Evolutionary conservation across 306 rosid species (phyloP).

Genomic region (Pachyrhizus erosus): DNA sequence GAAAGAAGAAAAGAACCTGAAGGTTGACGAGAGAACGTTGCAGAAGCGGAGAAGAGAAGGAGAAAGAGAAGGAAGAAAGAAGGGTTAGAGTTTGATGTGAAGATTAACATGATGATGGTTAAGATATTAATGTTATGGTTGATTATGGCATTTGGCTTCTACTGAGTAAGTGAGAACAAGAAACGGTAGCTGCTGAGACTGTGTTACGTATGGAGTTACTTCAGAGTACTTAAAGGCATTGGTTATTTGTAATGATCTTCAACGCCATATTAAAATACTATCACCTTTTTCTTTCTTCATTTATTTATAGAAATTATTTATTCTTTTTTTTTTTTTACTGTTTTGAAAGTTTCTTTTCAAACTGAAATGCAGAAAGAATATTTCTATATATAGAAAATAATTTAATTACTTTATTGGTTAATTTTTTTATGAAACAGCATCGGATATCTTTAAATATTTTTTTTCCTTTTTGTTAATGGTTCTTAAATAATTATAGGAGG

Average conservation of each 20-base stretch:
- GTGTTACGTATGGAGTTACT: neutral
- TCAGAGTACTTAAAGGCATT: neutral
- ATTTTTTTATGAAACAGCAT: neutral
- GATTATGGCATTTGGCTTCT: neutral
- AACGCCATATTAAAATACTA: neutral
- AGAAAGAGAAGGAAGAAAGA: conserved; percentile 28
- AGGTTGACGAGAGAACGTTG: neutral
- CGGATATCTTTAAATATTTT: neutral
- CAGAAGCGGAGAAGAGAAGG: conserved; percentile 32
- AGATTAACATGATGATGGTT: neutral
- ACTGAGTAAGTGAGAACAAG: neutral
- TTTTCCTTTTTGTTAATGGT: neutral
- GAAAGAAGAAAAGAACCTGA: conserved; percentile 41
- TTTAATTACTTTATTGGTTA: neutral
- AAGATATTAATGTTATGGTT: neutral
- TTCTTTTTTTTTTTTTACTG: neutral
- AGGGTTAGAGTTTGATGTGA: conserved; percentile 8
- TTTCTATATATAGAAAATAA: neutral
- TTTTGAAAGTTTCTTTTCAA: neutral
- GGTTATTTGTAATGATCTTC: neutral
- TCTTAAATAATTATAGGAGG: neutral
- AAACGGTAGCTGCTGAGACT: neutral
- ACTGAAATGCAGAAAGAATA: neutral
- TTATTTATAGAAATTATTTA: neutral
- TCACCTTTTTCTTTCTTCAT: neutral